Conservation (phyloP, 805 yeast genomes). For the Candida sanyiensis region DNA sequence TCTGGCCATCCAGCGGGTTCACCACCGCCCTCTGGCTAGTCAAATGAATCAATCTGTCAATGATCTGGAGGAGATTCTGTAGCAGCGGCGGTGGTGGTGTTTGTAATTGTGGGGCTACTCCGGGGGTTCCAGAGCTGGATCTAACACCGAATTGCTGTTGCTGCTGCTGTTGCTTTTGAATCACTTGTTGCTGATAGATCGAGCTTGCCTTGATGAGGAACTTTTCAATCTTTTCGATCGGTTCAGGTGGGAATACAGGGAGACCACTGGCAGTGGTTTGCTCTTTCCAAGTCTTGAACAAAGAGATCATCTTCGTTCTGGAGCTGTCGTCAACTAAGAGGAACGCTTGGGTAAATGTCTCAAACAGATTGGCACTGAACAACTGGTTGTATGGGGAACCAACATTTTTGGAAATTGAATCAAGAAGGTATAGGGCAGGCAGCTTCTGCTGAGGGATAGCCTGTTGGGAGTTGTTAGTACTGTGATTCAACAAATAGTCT, state of each 20-base stretch:
- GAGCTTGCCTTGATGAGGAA: slow-evolving; percentile 62
- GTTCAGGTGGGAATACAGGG: slow-evolving; percentile 68
- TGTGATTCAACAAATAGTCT: neutral
- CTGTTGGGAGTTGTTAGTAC: slow-evolving; percentile 14
- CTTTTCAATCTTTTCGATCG: slow-evolving; percentile 64
- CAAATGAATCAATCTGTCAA: slow-evolving; percentile 31
- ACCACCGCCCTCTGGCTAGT: slow-evolving; percentile 29
- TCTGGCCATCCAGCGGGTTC: slow-evolving; percentile 28
- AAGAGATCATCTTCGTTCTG: slow-evolving; percentile 63
- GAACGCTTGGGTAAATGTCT: slow-evolving; percentile 69
- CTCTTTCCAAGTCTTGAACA: slow-evolving; percentile 83
- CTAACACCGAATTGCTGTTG: slow-evolving; percentile 1
- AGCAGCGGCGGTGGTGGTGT: slow-evolving; percentile 1
- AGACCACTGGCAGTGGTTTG: slow-evolving; percentile 56
- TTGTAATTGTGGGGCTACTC: neutral
- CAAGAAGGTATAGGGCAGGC: slow-evolving; percentile 77
- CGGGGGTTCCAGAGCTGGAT: neutral
- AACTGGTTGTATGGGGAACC: slow-evolving; percentile 86
- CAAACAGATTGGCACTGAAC: slow-evolving; percentile 64
- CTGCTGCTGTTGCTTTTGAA: slow-evolving; percentile 13
- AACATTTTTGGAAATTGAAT: slow-evolving; percentile 85
- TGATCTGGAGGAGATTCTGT: slow-evolving; percentile 27
- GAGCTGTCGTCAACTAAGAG: slow-evolving; percentile 72
- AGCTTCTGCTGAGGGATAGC: slow-evolving; percentile 82
- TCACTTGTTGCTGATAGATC: slow-evolving; percentile 27